phyloP scores from a whole-genome alignment of 305 asterid genomes.

The Nicotiana rustica region DNA sequence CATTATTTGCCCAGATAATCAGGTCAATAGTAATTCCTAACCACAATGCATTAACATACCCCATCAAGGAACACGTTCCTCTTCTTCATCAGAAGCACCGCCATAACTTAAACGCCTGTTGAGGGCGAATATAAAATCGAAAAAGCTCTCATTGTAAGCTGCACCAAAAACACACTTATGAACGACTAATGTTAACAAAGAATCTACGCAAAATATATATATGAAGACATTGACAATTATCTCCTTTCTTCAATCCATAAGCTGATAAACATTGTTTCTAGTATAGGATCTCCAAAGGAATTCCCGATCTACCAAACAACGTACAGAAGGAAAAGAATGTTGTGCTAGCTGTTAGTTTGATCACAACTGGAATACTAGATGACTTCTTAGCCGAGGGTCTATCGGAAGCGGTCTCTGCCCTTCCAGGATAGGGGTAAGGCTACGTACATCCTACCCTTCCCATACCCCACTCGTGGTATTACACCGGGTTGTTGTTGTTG shows the following conservation, averaged over 20 bases:
- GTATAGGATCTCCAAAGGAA: background rate
- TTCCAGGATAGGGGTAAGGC: too few species aligned
- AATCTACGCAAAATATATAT: background rate
- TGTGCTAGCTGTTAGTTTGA: background rate
- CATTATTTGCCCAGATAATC: constrained; percentile 1
- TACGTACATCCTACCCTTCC: too few species aligned
- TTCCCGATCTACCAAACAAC: constrained; percentile 19
- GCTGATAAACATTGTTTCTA: constrained; percentile 18
- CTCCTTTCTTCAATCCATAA: background rate
- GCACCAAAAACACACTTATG: constrained; percentile 42
- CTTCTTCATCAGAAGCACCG: constrained; percentile 63
- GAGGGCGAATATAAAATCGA: constrained; percentile 47
- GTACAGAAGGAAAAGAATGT: background rate
- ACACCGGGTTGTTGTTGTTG: too few species aligned
- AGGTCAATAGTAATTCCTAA: constrained; percentile 15
- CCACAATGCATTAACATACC: constrained; percentile 49
- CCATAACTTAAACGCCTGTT: constrained; percentile 72
- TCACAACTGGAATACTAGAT: background rate
- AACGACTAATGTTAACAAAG: constrained; percentile 9
- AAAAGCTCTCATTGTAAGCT: constrained; percentile 51
- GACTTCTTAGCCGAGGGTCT: too few species aligned
- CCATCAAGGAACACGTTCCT: constrained; percentile 53
- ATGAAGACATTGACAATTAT: background rate
- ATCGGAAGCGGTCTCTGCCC: too few species aligned
- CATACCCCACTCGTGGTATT: too few species aligned